Conservation (phyloP, 106 monocot genomes). For the Xerophyta viscosa region DNA sequence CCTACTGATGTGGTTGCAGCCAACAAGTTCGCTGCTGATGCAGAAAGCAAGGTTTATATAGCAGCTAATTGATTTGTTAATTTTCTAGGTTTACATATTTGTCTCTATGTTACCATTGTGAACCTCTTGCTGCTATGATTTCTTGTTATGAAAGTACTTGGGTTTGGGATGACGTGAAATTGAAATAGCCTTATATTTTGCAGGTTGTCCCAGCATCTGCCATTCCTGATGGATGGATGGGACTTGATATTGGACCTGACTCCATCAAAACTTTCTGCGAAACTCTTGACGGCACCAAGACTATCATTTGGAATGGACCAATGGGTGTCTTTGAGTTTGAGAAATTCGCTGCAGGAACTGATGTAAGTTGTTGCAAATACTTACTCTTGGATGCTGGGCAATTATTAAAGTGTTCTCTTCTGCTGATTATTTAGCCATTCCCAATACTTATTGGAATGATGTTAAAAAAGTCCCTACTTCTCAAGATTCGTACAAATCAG, state of each 20-base stretch:
- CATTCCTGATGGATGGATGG: slow-evolving; percentile 73
- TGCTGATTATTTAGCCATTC: no score
- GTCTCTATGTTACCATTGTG: no score
- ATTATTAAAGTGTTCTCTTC: no score
- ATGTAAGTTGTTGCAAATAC: slow-evolving; percentile 15
- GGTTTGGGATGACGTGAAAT: no score
- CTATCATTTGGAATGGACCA: slow-evolving; percentile 60
- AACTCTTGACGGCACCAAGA: slow-evolving; percentile 30
- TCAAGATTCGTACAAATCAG: no score
- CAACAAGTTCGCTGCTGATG: slow-evolving; percentile 72
- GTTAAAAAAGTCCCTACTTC: no score
- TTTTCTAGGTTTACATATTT: no score
- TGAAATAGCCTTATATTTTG: not conserved
- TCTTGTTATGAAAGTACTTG: no score
- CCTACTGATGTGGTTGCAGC: slow-evolving; percentile 56
- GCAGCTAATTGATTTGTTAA: no score
- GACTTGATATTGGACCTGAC: slow-evolving; percentile 63
- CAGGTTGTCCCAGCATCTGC: slow-evolving; percentile 50
- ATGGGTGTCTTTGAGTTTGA: slow-evolving; percentile 74
- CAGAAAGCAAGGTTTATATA: slow-evolving; percentile 46
- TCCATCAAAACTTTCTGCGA: slow-evolving; percentile 38
- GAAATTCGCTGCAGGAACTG: slow-evolving; percentile 54
- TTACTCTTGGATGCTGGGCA: no score
- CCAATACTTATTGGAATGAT: no score
- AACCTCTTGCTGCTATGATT: no score